Evolutionary conservation across 306 rosid species (phyloP), one percentile per base, ranked within the genome.

Genomic region (Adenanthera pavonina): DNA sequence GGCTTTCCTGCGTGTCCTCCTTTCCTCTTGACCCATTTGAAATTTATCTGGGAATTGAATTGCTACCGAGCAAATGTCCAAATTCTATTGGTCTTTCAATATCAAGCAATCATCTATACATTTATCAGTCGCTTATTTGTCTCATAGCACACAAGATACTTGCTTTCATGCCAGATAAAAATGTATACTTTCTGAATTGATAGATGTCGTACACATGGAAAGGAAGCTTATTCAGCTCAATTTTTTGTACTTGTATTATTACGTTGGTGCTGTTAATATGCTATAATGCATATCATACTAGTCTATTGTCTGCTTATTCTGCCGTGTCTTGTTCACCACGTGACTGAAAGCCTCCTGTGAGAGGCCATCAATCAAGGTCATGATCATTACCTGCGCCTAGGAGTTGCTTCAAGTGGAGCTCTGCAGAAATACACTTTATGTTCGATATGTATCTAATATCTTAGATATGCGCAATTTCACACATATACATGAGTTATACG

Each of bases 121-220:
- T 20, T 5, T 8, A 53, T 53, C 25, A 4, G 34, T 49, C 14
- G 16, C 14, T 56, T 56, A 19, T 6, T 56, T 19, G 62, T 56
- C 33, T 56, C 12, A 7, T 56, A 6, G 16, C 34, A 56, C 10
- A 25, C 1, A 36, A 20, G 35, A 38, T 7, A 66, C 7, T 38
- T 65, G 11, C 72, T 67, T 67, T 2, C 4, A 40, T 0, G 13
- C 2, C 12, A 8, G 73, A 35, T 41, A 41, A 4, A 17, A 8
- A 0, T 6, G 41, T 46, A 44, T 44, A 17, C 75, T 60, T 20
- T 75, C 38, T 56, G 43, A 13, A 40, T 35, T 64, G 41, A 34
- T 77, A 85, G 89, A 88, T 88, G 91, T 59, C 91, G 16, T 77
- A 74, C 79, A 13, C 91, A 51, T 83, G 91, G 81, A 82, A 40